Conservation (phyloP, 345 rosid genomes). For the Raphanus raphanistrum region DNA sequence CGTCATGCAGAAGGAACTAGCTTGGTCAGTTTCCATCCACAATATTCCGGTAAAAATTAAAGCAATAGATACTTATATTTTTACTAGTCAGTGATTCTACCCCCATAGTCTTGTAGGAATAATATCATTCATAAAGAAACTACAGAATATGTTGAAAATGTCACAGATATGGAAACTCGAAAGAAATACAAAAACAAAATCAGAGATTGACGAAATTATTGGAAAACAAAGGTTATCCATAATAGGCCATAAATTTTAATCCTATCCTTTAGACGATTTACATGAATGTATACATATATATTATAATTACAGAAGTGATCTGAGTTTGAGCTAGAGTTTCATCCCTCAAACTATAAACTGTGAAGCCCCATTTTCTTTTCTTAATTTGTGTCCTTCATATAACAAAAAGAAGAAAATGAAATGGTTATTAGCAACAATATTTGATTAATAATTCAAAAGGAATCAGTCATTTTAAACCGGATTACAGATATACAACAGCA, state of each 20-base stretch:
- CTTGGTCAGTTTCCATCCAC: background rate
- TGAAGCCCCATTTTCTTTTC: background rate
- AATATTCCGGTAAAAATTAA: constrained; percentile 3
- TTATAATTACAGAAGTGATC: background rate
- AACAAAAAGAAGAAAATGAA: background rate
- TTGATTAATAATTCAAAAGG: constrained; percentile 4
- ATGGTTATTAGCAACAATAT: background rate
- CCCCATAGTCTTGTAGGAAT: constrained; percentile 5
- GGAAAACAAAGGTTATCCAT: background rate
- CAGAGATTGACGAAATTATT: background rate
- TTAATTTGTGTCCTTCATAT: background rate
- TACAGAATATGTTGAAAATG: constrained; percentile 1
- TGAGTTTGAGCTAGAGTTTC: background rate
- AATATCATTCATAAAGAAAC: background rate
- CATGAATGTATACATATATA: background rate
- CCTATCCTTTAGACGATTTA: background rate
- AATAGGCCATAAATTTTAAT: background rate
- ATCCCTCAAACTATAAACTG: background rate
- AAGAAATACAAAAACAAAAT: background rate
- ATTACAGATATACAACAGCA: background rate
- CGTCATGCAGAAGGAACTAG: background rate
- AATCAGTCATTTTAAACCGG: background rate
- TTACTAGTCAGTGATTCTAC: background rate
- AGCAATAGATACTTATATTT: background rate
- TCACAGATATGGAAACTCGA: background rate